phyloP scores from a whole-genome alignment of 2,329 filamentous ascomycete genomes.

The Aulographum hederae region DNA sequence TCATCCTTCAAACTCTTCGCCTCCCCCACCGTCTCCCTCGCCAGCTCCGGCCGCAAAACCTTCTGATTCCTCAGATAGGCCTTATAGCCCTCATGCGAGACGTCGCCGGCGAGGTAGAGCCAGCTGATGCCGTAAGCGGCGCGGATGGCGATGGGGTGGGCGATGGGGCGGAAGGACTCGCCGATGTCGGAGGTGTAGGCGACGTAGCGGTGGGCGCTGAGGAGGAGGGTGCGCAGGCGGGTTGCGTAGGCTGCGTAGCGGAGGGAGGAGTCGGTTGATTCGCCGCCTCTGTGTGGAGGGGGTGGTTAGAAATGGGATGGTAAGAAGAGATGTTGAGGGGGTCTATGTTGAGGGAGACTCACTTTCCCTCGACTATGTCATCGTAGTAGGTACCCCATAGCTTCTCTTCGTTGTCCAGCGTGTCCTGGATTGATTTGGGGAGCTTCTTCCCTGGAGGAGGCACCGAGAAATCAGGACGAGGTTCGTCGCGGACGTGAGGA shows the following conservation, averaged over 20 bases:
- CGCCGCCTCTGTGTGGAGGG: conserved; percentile 40
- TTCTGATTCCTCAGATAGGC: conserved; percentile 77
- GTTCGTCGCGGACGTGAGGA: conserved; percentile 21
- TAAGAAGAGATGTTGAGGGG: neutral
- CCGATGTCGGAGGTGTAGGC: conserved; percentile 95
- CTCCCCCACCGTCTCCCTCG: conserved; percentile 4
- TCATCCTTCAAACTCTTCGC: conserved; percentile 8
- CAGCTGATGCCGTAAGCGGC: conserved; percentile 81
- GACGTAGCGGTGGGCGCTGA: conserved; percentile 85
- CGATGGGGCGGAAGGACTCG: conserved; percentile 85
- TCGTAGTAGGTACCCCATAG: conserved; percentile 64
- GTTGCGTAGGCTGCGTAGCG: conserved; percentile 88
- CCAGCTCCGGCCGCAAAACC: conserved; percentile 44
- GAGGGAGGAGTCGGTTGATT: conserved; percentile 69
- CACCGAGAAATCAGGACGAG: conserved; percentile 26
- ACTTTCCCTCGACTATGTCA: conserved; percentile 68
- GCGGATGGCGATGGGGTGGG: conserved; percentile 66
- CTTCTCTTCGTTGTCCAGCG: conserved; percentile 45
- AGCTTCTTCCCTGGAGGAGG: conserved; percentile 32
- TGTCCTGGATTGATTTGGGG: conserved; percentile 34
- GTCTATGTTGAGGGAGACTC: conserved; percentile 20
- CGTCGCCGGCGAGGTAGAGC: conserved; percentile 82
- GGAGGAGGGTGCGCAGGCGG: conserved; percentile 68
- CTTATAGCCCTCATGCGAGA: conserved; percentile 86
- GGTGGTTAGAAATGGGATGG: too few relatives aligned